Base-by-base conservation (phyloP, 2,329 filamentous ascomycete species). In the Fusarium kyushuense region DNA sequence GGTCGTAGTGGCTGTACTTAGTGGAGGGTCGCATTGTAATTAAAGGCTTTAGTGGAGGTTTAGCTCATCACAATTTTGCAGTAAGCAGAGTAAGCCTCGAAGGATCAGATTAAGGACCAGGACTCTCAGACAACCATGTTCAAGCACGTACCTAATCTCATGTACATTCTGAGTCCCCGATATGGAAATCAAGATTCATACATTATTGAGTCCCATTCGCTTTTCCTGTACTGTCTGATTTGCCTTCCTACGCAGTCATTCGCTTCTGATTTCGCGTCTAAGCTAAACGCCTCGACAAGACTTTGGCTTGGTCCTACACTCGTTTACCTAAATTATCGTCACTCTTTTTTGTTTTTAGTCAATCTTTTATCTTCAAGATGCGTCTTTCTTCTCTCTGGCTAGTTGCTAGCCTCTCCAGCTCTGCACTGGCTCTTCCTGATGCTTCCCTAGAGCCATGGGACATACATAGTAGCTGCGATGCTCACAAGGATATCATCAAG, bases 21-120 rank as follows among this genome's bases (percentile, higher is more conserved):
- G 55, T 53, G 58, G 55, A 25, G 7, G 14, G 38, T 53, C 19
- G n/a, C 41, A 29, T 45, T 38, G 11, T 27, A 41, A 51, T 42
- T 29, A 51, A 17, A 21, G 25, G 36, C 40, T 7, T 7, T n/a
- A 30, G 25, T 62, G 58, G 47, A 62, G 13, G 47, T 10, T 23
- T 3, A 23, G 58, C 16, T 47, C 42, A 62, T 47, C 40, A 27
- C 25, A 62, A 62, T 62, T 62, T 62, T 55, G 35, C 12, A 62
- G 41, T 32, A 38, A 41, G 57, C n/a, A 13, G 10, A 17, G 29
- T 36, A 36, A 36, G 41, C 33, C 29, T 21, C 7, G 32, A 49
- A 49, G 47, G 47, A 49, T 49, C 47, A 49, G 33, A 38, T 49
- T 38, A 49, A 49, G 47, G 47, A 36, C 13, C 5, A 7, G 10